These are phyloP conservation scores for Coffea canephora DNA, from an alignment of 257 asterid genomes.

Conservation along the genomic window DNA sequence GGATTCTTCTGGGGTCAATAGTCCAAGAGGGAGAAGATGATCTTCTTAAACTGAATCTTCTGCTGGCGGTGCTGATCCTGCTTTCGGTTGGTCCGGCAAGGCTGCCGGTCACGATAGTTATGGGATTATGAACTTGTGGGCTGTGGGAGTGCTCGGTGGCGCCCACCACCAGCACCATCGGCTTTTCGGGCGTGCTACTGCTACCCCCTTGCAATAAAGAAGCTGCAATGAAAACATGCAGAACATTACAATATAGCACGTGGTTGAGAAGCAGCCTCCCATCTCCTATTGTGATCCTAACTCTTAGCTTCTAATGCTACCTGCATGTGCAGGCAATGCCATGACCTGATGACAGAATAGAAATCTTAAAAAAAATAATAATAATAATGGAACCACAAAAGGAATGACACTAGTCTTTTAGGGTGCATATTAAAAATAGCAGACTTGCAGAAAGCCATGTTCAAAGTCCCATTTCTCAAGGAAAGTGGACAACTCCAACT, in stretches of 20 bases:
- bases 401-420: conserved; percentile 13
- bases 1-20: conserved; percentile 63
- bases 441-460: neutral
- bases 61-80: conserved; percentile 27
- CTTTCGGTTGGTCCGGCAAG: conserved; percentile 33
- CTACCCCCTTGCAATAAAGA: conserved; percentile 41
- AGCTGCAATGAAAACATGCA: conserved; percentile 35
- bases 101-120: conserved; percentile 51
- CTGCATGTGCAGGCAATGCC: conserved; percentile 18
- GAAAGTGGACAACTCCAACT: neutral
- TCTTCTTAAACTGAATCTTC: conserved; percentile 55
- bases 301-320: neutral
- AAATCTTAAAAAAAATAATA: too few relatives aligned
- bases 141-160: conserved; percentile 41
- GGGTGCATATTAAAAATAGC: neutral
- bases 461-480: neutral
- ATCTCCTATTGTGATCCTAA: neutral
- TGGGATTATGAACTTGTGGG: conserved; percentile 66
- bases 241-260: neutral
- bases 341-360: too few relatives aligned
- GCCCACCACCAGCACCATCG: conserved; percentile 38
- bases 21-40: conserved; percentile 40
- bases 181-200: conserved; percentile 75
- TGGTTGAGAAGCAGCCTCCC: neutral
- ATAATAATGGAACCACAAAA: conserved; percentile 5